phyloP scores from a whole-genome alignment of 139 green algal species.

The Micractinium conductrix region DNA sequence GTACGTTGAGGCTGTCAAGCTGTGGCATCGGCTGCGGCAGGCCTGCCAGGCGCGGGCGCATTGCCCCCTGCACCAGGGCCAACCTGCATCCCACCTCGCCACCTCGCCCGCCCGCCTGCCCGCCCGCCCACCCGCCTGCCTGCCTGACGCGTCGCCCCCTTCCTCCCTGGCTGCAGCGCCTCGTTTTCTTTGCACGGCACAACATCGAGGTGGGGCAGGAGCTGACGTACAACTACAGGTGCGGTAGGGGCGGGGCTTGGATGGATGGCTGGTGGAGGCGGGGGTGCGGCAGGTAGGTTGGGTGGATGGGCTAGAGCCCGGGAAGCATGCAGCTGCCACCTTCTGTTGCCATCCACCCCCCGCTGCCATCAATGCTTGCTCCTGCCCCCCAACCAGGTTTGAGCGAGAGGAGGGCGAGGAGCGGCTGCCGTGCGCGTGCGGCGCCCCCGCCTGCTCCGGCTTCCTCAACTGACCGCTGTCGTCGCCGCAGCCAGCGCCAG shows the following conservation, averaged over 20 bases:
- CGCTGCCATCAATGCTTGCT: no score
- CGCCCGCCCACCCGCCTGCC: no score
- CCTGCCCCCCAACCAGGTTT: constrained; percentile 41
- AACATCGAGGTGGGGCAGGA: constrained; percentile 86
- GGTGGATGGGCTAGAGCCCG: not conserved
- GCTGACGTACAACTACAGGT: constrained; percentile 66
- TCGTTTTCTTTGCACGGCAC: constrained; percentile 85
- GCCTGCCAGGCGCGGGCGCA: no score
- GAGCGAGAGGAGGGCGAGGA: constrained; percentile 57
- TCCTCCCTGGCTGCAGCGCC: no score
- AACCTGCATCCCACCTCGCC: no score
- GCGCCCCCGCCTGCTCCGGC: constrained; percentile 85
- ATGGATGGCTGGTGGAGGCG: constrained; percentile 53
- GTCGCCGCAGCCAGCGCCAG: not conserved
- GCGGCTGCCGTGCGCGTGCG: constrained; percentile 75
- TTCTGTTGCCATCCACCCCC: no score
- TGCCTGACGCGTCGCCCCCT: no score
- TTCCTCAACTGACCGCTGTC: constrained; percentile 59
- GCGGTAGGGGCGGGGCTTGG: constrained; percentile 41
- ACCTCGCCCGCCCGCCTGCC: no score
- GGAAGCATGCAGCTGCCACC: not conserved
- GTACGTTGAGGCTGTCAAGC: no score
- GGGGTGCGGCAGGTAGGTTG: constrained; percentile 44
- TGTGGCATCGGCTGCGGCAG: no score
- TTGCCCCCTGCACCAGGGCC: no score